Percentiles rank a stretch among this genome's conserved stretches.
These are phyloP conservation scores for Mrakia blollopis DNA, from an alignment of 768 basidiomycete species.

Conservation along the genomic window DNA sequence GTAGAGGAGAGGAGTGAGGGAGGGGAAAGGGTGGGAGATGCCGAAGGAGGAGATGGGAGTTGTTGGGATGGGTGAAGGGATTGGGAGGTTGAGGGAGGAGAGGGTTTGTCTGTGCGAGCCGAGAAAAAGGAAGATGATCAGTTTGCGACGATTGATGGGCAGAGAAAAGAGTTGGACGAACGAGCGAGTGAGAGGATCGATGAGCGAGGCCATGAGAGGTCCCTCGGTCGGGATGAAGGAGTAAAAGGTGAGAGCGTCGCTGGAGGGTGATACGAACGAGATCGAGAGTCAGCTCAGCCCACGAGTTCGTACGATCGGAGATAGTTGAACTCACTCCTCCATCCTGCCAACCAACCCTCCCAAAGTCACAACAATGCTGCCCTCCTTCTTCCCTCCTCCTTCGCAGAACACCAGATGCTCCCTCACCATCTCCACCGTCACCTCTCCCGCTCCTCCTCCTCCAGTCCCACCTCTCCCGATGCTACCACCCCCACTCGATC, in stretches of 20 bases:
- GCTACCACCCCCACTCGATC: not conserved
- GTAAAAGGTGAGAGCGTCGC: conserved; percentile 16
- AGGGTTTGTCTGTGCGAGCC: not conserved
- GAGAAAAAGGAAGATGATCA: not conserved
- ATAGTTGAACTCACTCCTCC: conserved; percentile 51
- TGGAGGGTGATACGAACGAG: not conserved
- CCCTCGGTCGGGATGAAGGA: conserved; percentile 24
- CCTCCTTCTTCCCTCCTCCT: conserved; percentile 24
- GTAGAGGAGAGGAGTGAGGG: conserved; percentile 20
- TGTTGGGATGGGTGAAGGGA: not conserved
- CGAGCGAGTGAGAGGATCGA: conserved; percentile 21
- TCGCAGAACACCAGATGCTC: conserved; percentile 68
- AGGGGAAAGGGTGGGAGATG: conserved; percentile 19
- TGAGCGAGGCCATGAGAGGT: conserved; percentile 8
- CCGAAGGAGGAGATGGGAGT: not conserved
- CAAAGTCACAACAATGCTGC: conserved; percentile 56
- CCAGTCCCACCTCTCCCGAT: not conserved
- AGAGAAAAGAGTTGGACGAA: not conserved
- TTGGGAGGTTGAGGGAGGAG: conserved; percentile 44
- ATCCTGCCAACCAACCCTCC: conserved; percentile 76
- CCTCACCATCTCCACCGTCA: conserved; percentile 69
- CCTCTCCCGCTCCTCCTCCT: conserved; percentile 28
- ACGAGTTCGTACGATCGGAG: too few relatives aligned
- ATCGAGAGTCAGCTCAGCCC: not conserved
- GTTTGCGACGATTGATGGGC: not conserved